These are phyloP conservation scores for Carex littledalei DNA, from an alignment of 176 grass and related monocot species.

Conservation along the genomic window DNA sequence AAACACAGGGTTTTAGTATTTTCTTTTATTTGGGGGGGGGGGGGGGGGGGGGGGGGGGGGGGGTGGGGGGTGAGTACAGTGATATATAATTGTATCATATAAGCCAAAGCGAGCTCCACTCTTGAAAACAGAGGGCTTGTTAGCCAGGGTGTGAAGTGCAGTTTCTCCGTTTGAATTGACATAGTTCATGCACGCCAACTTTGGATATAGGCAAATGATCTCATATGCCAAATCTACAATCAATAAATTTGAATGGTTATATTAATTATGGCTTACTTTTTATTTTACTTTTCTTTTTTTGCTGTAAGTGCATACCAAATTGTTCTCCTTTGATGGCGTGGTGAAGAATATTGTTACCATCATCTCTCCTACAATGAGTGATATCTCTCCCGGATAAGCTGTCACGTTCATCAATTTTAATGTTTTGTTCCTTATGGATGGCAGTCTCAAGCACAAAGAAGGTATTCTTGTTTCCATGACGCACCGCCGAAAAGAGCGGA, in stretches of 20 bases:
- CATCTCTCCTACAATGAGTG: neutral
- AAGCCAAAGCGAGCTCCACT: conserved; percentile 16
- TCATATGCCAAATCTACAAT: neutral
- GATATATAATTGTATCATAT: neutral
- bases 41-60: too few relatives aligned
- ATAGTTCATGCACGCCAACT: neutral
- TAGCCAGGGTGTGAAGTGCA: conserved; percentile 12
- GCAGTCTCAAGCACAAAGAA: neutral
- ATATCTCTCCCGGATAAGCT: neutral
- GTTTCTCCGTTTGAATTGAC: neutral
- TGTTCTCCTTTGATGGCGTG: neutral
- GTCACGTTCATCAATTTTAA: neutral
- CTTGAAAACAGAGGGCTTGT: conserved; percentile 9
- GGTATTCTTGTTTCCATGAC: neutral
- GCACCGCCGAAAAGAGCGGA: neutral
- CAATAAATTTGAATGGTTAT: neutral
- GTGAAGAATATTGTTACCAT: neutral
- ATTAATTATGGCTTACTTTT: neutral
- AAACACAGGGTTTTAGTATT: too few relatives aligned
- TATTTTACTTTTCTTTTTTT: neutral
- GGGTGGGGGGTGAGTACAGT: neutral
- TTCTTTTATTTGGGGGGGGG: too few relatives aligned
- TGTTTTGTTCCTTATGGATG: neutral
- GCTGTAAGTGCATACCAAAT: neutral
- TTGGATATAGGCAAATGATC: neutral